Evolutionary conservation across 1,284 basidiomycete species (phyloP), one percentile per base, ranked within the genome.

Genomic region (Ganoderma meredithae): DNA sequence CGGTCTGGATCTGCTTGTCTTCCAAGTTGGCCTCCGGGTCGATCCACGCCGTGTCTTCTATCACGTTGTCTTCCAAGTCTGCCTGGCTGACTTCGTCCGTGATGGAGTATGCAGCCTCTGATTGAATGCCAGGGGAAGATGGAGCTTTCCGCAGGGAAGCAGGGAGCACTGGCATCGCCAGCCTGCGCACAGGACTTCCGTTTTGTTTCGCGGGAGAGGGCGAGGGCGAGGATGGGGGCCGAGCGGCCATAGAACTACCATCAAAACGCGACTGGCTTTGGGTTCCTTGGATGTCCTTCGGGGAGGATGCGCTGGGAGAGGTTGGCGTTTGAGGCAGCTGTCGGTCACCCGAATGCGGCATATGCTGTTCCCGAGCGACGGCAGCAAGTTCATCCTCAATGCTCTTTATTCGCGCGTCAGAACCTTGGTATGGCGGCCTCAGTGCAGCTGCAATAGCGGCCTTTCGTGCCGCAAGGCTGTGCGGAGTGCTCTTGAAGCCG

Each of bases 41-140:
- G 22, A n/a, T 8, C 58, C 36, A 40, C 36, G 25, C 58, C 25
- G 58, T 22, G 58, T 63, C 62, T 55, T 63, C 62, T n/a, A 63
- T 39, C 22, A 56, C 58, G 19, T 63, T 52, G 19, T 63, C 62
- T 33, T 70, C 69, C 39, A 69, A 67, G 47, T 72, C 71, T 15
- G 66, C 64, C 19, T 62, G 62, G 55, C 66, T 60, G 33, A 65
- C 55, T 62, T 71, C 67, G 58, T 63, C 27, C 22, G 69, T 41
- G 60, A 68, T 70, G 52, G 63, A 70, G 55, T 69, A 62, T 12
- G 68, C 73, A n/a, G 65, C 68, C 22, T 71, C 67, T 44, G 66
- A 69, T 22, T 71, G 64, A 36, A 68, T 36, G 27, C 44, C 47
- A 22, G 61, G 66, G 40, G 65, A 27, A 5, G 17, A 25, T n/a